Evolutionary conservation across 257 asterid species (phyloP), one percentile per base, ranked within the genome.

Genomic region (Rauvolfia tetraphylla): DNA sequence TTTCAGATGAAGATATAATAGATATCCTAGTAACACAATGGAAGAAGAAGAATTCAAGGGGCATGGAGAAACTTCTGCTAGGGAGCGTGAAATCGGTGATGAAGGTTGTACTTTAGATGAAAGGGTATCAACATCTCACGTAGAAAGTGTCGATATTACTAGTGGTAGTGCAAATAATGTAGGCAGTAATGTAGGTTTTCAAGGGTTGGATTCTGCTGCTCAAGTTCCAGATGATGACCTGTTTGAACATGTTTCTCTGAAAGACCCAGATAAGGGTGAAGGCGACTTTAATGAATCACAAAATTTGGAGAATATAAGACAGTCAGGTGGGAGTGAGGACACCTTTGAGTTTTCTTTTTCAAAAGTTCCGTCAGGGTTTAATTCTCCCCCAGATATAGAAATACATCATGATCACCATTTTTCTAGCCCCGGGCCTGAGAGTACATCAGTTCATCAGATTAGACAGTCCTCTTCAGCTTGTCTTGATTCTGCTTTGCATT

Each of bases 191-290:
- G 79, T 42, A 78, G 86, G 68, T 83, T 80, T 79, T 66, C 77
- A 82, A 83, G 90, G 89, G 80, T 81, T 68, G 72, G 84, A 73
- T 82, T 66, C 92, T 65, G 82, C 79, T 79, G 80, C 79, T 84
- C 74, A 88, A 63, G 79, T 68, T 82, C 82, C 73, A 66, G 89
- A 84, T 12, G 92, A 85, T 82, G 91, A 81, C 73, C 80, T 80
- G 34, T 91, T 92, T 83, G 98, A 89, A 83, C 92, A 80, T 33
- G 93, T 91, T 81, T 80, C 96, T 7, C 81, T 95, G 81, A 86
- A 90, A 83, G 95, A 92, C 80, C 91, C 82, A 80, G 93, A 81
- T 74, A 89, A 83, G 69, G 86, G 66, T 74, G 82, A 78, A 42
- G 79, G 29, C 51, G 91, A 79, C 14, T 42, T 79, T 23, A 82